These are phyloP conservation scores for Trichaptum fuscoviolaceum DNA, from an alignment of 768 basidiomycete species.

Conservation along the genomic window DNA sequence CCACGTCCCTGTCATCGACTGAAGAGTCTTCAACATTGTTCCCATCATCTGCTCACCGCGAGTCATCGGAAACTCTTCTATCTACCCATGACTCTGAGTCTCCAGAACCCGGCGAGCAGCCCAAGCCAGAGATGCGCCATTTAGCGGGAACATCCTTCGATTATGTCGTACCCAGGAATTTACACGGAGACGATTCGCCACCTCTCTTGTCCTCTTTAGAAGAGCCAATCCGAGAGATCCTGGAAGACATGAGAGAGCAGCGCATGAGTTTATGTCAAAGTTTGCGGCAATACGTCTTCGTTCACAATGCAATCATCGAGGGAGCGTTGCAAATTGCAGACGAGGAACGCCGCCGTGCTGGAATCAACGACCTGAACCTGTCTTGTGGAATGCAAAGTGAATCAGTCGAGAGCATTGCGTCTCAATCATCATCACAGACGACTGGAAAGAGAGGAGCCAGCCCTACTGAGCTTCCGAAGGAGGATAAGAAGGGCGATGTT, in stretches of 20 bases:
- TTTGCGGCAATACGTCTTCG: slow-evolving; percentile 90
- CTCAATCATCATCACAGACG: slow-evolving; percentile 26
- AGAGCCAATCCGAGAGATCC: slow-evolving; percentile 74
- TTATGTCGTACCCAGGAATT: slow-evolving; percentile 56
- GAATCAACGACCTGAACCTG: background rate
- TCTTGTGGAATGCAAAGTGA: background rate
- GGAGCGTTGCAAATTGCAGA: slow-evolving; percentile 74
- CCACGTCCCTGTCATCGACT: background rate
- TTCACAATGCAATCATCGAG: slow-evolving; percentile 80
- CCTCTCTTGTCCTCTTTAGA: slow-evolving; percentile 54
- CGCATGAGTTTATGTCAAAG: slow-evolving; percentile 97
- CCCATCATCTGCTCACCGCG: background rate
- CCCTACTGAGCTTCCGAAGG: slow-evolving; percentile 62
- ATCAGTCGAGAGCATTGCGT: slow-evolving; percentile 1
- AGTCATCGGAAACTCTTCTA: background rate
- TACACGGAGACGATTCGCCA: slow-evolving; percentile 51
- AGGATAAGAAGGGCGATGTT: slow-evolving; percentile 52
- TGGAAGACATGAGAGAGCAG: slow-evolving; percentile 94
- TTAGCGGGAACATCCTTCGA: slow-evolving; percentile 30
- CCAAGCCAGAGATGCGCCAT: background rate
- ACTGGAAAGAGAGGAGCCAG: slow-evolving; percentile 64
- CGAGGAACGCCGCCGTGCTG: slow-evolving; percentile 45
- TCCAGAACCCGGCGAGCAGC: background rate
- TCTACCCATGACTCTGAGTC: background rate
- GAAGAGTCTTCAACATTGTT: background rate